Evolutionary conservation across 2,329 filamentous ascomycete genomes (phyloP), one percentile per base, ranked within the genome.

Genomic region (Aspergillus quadrilineatus): DNA sequence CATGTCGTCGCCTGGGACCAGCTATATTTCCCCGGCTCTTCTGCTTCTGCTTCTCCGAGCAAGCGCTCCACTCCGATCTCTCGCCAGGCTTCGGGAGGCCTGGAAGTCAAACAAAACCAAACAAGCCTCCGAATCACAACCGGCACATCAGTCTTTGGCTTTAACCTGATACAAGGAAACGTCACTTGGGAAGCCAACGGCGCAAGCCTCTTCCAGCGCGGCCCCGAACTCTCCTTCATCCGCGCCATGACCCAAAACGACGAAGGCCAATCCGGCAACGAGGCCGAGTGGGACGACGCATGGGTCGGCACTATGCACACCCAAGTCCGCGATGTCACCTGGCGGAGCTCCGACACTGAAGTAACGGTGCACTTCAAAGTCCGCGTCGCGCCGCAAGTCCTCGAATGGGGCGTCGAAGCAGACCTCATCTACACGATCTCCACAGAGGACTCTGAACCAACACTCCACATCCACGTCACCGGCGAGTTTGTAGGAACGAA

Each of bases 161-260:
- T 53, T 14, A 42, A 53, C 32, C 42, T 53, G 6, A 30, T 53
- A 3, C 50, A 53, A 30, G 50, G 50, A 30, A 53, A 53, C 32
- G 42, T 53, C 32, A 53, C 50, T 14, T 14, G 29, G 47, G 29
- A 34, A 6, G 53, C 34, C 29, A 57, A 44, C 34, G 51, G 43
- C 17, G 32, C 34, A 17, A 29, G 34, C n/a, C 12, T 53, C 42
- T 34, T 53, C 32, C 15, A n/a, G 56, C 60, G 62, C 34, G 66
- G 2, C 66, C 71, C 15, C 65, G 70, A 41, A 67, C 69, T 51
- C 60, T 68, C 34, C 5, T 83, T 89, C 71, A 88, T 85, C 80
- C 83, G 86, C 4, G 82, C 86, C 0, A 79, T 81, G 12, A 89
- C 85, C 0, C 84, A 89, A 69, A 89, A 89, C 63, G 86, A 89